Base-by-base conservation (phyloP, 768 basidiomycete species). In the Termitomyces titanicus region DNA sequence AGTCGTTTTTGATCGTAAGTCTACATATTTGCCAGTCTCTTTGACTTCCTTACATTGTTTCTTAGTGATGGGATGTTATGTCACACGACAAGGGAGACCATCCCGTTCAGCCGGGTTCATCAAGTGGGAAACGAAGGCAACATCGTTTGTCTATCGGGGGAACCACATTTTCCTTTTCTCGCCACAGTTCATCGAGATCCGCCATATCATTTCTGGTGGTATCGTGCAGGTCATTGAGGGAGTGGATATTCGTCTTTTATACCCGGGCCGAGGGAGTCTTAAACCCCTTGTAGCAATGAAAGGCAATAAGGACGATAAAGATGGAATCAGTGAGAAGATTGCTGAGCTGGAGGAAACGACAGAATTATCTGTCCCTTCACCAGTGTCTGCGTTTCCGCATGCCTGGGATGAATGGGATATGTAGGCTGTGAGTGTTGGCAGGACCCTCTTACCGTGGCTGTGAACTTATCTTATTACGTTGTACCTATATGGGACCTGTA, bases 181-280 rank as follows among this genome's bases (percentile, higher is more conserved):
- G 7, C 63, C 81, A 15, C 78, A 83, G 53, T 93, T 89, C 66
- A 77, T 94, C 63, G 92, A 94, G 66, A 74, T 93, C 25, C 82
- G 92, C 53, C 75, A 82, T 55, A 71, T 83, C 25, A 69, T 73
- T 13, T 86, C 85, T 1, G 85, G 88, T 4, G 69, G 80, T 48
- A 81, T 94, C 18, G 81, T 85, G n/a, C 92, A 94, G 69, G 88
- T 92, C n/a, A 83, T 93, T 42, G 87, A 90, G 63, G 90, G 78
- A 0, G 61, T 63, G 11, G 88, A 91, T 61, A 79, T 93, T 35
- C 82, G 88, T 24, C 75, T 90, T 27, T 68, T 90, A 46, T 77
- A 87, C 65, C 67, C 72, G 12, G 77, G 74, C 0, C 68, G 62
- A 38, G 68, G 74, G 40, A 72, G 78, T 29, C 79, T 80, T 48